Percentiles rank a stretch among this genome's conserved stretches.
These are phyloP conservation scores for Metschnikowia similis DNA, from an alignment of 805 yeast genomes.

Conservation along the genomic window DNA sequence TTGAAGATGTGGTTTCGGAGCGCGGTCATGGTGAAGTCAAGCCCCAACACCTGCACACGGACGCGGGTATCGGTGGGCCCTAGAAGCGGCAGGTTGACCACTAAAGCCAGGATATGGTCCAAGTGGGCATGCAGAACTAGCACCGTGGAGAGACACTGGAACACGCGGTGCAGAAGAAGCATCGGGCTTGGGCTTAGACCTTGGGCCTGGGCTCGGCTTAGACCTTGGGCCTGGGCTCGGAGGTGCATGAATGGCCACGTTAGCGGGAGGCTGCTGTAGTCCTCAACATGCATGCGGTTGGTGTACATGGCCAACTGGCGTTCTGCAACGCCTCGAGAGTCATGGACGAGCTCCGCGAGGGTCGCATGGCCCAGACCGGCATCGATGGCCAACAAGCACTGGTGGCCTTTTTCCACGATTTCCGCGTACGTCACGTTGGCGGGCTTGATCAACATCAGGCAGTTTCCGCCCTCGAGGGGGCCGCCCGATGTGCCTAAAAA, in stretches of 20 bases:
- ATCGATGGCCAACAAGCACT: conserved; percentile 56
- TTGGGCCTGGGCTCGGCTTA: background rate
- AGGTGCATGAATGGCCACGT: conserved; percentile 24
- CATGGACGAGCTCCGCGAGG: conserved; percentile 38
- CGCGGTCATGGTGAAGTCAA: conserved; percentile 47
- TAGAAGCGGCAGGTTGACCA: conserved; percentile 60
- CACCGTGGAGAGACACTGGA: conserved; percentile 23
- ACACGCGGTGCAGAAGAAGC: conserved; percentile 17
- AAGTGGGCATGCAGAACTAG: conserved; percentile 79
- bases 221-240: background rate
- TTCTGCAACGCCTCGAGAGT: conserved; percentile 15
- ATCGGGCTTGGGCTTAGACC: conserved; percentile 6
- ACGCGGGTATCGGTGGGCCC: conserved; percentile 21
- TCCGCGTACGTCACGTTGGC: conserved; percentile 33
- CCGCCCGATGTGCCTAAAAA: conserved; percentile 84
- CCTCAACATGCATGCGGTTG: conserved; percentile 23
- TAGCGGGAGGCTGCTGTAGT: conserved; percentile 23
- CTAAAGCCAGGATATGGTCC: conserved; percentile 71
- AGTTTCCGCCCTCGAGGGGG: conserved; percentile 67
- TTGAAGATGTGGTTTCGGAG: conserved; percentile 62
- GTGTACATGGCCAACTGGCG: conserved; percentile 24
- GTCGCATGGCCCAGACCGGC: conserved; percentile 73
- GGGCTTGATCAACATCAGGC: conserved; percentile 65
- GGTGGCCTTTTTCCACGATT: conserved; percentile 24
- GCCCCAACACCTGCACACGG: conserved; percentile 37